Conservation (phyloP, 1,139 yeast genomes). For the Chernovozyma aurita region DNA sequence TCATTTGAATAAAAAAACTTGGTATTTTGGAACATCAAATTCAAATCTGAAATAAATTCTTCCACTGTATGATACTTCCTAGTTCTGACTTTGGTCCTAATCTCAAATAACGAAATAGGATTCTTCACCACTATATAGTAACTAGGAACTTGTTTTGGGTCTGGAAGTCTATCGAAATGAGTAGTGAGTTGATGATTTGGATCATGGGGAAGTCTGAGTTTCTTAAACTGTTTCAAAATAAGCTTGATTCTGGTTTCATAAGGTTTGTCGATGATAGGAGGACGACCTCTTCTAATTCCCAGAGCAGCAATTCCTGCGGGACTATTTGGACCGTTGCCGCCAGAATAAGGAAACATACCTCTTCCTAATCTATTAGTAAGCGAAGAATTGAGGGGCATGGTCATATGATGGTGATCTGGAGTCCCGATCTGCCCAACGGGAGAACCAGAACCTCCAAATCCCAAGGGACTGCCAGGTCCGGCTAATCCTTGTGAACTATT, state of each 20-base stretch:
- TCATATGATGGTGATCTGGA: background rate
- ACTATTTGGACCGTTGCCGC: slow-evolving; percentile 13
- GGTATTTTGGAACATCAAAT: slow-evolving; percentile 70
- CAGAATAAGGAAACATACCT: background rate
- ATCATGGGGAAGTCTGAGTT: slow-evolving; percentile 53
- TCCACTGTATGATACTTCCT: slow-evolving; percentile 77
- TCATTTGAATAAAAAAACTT: slow-evolving; percentile 57
- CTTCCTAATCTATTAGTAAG: background rate
- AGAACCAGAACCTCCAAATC: background rate
- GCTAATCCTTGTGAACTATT: background rate
- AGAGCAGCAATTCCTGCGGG: slow-evolving; percentile 16
- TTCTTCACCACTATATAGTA: slow-evolving; percentile 60
- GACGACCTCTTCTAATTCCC: slow-evolving; percentile 84
- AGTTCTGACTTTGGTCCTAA: slow-evolving; percentile 79
- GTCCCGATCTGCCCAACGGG: background rate
- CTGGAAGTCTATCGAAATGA: slow-evolving; percentile 82
- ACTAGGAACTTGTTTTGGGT: slow-evolving; percentile 57
- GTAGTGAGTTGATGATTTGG: slow-evolving; percentile 47
- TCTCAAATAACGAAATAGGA: slow-evolving; percentile 80
- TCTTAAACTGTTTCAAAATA: slow-evolving; percentile 74
- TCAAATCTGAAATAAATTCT: slow-evolving; percentile 71
- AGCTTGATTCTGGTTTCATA: slow-evolving; percentile 89
- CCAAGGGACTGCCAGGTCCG: no score
- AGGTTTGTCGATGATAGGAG: slow-evolving; percentile 93
- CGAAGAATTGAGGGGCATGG: background rate